These are phyloP conservation scores for Phoma sp. DNA, from an alignment of 2,329 filamentous ascomycete species.

Conservation along the genomic window DNA sequence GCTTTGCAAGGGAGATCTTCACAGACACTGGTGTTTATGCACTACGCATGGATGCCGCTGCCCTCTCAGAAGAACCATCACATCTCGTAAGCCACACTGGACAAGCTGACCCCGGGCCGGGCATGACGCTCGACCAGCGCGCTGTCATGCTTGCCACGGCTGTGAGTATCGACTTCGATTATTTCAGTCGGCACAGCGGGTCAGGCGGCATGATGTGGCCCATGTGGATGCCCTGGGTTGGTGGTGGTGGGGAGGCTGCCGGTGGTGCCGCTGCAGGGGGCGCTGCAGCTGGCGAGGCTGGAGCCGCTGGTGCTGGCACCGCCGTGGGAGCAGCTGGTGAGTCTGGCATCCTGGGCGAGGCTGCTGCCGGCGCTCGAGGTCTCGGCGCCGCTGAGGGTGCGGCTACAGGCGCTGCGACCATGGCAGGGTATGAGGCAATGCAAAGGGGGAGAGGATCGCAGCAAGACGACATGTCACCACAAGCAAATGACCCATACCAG, in stretches of 20 bases:
- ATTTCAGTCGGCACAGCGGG: constrained; percentile 68
- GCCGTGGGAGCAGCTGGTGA: constrained; percentile 52
- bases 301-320: constrained; percentile 42
- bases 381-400: constrained; percentile 54
- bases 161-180: constrained; percentile 71
- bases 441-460: constrained; percentile 55
- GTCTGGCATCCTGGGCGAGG: constrained; percentile 56
- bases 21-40: constrained; percentile 72
- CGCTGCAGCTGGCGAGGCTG: constrained; percentile 48
- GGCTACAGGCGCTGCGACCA: constrained; percentile 62
- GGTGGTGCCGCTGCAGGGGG: constrained; percentile 52
- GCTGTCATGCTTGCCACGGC: constrained; percentile 72
- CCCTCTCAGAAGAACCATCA: constrained; percentile 47
- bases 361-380: constrained; percentile 53
- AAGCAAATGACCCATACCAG: constrained; percentile 33
- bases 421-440: constrained; percentile 71
- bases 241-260: constrained; percentile 36
- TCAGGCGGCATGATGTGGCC: constrained; percentile 52
- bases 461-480: constrained; percentile 38
- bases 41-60: constrained; percentile 69
- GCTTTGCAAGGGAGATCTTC: constrained; percentile 70
- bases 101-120: constrained; percentile 42
- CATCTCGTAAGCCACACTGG: constrained; percentile 51
- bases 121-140: constrained; percentile 71
- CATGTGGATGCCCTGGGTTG: constrained; percentile 63